Base-by-base conservation (phyloP, 1,284 basidiomycete species). In the Tilletia setariae region DNA sequence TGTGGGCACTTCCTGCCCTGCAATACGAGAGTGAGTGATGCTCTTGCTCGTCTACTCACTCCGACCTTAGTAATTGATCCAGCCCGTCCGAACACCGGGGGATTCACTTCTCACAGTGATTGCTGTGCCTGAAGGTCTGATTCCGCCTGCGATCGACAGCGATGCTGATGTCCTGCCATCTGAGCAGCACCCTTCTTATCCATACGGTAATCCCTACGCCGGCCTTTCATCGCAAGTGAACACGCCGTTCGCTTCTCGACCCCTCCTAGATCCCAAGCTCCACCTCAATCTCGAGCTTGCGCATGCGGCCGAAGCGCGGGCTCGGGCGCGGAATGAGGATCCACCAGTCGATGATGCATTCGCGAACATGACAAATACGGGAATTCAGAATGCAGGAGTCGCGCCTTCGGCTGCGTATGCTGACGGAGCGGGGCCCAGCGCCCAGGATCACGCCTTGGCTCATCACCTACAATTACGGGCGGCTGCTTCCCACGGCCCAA, bases 131-230 rank as follows among this genome's bases (percentile, higher is more conserved):
- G 77, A 79, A 46, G 73, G 76, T 64, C 64, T 79, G n/a, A 68
- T 79, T 1, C 77, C 77, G 1, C 71, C 71, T 13, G 64, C 69
- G 3, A 66, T 74, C n/a, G 77, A 79, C 43, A 69, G 72, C 64
- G 75, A 78, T 30, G 71, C 73, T 28, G 78, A 79, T 47, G 76
- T 76, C 67, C 63, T 79, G 35, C 78, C 78, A 11, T 72, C 71
- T 6, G 78, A 79, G 42, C 74, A 76, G 67, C 78, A 79, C 65
- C 70, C 78, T 8, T 76, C 74, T 13, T 79, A 78, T 63, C 76
- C 76, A 0, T 74, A 76, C 32, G 76, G 76, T 25, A 76, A 77
- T 30, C 73, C 71, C 1, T 73, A 63, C 67, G 56, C 56, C 28
- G 56, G 56, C 51, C 23, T 61, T 62, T 72, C 40, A 65, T 65